A percentile compares a stretch with the other conserved stretches of the same genome.
Conservation (phyloP, 208 protist species). For the Vickermania ingenoplastis region DNA sequence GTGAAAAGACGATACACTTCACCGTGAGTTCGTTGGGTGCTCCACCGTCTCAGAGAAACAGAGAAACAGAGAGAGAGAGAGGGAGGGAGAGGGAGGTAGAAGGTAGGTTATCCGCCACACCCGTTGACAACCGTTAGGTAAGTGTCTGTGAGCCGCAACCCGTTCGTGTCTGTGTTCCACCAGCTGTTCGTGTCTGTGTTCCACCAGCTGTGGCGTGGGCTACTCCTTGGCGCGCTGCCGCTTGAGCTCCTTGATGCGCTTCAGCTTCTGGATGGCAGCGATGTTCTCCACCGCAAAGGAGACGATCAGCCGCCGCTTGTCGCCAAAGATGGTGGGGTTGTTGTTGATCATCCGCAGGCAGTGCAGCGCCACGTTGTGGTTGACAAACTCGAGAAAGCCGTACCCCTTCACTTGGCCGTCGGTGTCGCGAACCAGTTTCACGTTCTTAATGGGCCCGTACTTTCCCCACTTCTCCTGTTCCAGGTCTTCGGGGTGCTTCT, state of each 20-base stretch:
- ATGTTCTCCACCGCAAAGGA: conserved; percentile 90
- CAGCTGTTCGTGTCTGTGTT: too few relatives aligned
- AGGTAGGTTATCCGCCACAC: too few relatives aligned
- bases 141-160: too few relatives aligned
- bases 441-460: conserved; percentile 82
- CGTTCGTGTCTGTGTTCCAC: too few relatives aligned
- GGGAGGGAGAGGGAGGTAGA: too few relatives aligned
- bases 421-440: conserved; percentile 80
- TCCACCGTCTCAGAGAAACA: too few relatives aligned
- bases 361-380: conserved; percentile 86
- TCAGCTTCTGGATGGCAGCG: conserved; percentile 80
- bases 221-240: conserved; percentile 18
- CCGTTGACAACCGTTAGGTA: too few relatives aligned
- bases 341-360: conserved; percentile 84
- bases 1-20: too few relatives aligned
- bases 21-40: too few relatives aligned
- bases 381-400: conserved; percentile 89
- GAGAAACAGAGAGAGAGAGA: too few relatives aligned
- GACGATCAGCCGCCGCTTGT: conserved; percentile 78
- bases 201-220: neutral
- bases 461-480: conserved; percentile 81
- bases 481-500: conserved; percentile 52
- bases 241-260: conserved; percentile 76
- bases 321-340: conserved; percentile 86
- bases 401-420: conserved; percentile 78